Evolutionary conservation across 352 stramenopile genomes (phyloP), one percentile per base, ranked within the genome.

Genomic region (Phytopythium oedochilum): DNA sequence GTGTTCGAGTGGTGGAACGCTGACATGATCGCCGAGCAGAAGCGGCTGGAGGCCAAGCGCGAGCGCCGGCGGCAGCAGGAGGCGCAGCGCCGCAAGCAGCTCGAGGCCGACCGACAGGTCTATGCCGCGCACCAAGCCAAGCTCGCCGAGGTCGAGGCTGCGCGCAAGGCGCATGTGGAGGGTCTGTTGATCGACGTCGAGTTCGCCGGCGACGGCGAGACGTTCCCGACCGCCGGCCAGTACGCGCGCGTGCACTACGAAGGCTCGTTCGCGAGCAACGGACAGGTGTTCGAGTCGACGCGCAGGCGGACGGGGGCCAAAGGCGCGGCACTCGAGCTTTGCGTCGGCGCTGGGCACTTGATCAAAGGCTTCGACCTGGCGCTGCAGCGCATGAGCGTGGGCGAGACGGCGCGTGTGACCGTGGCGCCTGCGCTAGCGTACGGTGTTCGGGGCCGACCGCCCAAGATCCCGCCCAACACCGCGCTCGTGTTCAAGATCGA

Each of bases 401-500:
- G 83, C 0, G 83, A 92, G 70, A 92, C 79, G 1, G 61, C 83
- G 20, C 70, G 65, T 26, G 68, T 88, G 29, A 88, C 75, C 9
- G 71, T 88, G 49, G 73, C 66, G 40, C 79, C 83, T 1, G 75
- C 78, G 45, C 64, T 90, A 29, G 83, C 78, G 15, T 92, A 92
- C 51, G 83, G 83, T 3, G 70, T 86, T n/a, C 84, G 84, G 49
- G 83, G 83, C 2, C 61, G 70, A 23, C 73, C 78, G 10, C 83
- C 83, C 25, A 75, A 77, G 43, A 90, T 92, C 32, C 83, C 83
- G 0, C 73, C 75, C 11, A 90, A 82, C 34, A 66, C 78, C 8
- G 82, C 76, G n/a, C 68, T 92, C 0, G 66, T 90, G 25, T 92
- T 90, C 55, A 83, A 80, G 40, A 88, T 90, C 54, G 79, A 92